phyloP scores from a whole-genome alignment of 495 filamentous ascomycete species.

The Gamarada debralockiae region DNA sequence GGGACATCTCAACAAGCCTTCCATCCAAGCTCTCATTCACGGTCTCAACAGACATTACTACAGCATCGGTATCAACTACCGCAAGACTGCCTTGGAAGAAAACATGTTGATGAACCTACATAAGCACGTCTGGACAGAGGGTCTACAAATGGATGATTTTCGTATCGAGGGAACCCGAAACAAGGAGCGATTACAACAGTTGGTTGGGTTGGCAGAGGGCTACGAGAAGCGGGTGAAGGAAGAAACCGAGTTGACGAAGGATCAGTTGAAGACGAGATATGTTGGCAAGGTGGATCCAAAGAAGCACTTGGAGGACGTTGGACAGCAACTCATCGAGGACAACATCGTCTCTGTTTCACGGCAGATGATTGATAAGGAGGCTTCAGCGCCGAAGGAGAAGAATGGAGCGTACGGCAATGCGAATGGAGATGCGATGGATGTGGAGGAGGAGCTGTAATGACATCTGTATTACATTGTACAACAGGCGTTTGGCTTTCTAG shows the following conservation, averaged over 20 bases:
- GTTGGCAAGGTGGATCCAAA: slow-evolving; percentile 98
- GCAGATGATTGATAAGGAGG: slow-evolving; percentile 99
- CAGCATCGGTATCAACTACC: slow-evolving; percentile 95
- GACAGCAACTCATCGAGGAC: slow-evolving; percentile 94
- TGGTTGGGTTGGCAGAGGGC: slow-evolving; percentile 86
- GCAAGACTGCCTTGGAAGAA: slow-evolving; percentile 96
- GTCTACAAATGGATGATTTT: slow-evolving; percentile 96
- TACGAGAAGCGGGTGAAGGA: slow-evolving; percentile 99
- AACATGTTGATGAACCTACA: slow-evolving; percentile 99
- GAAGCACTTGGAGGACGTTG: slow-evolving; percentile 97
- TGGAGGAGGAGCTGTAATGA: slow-evolving; percentile 53
- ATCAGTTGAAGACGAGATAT: slow-evolving; percentile 97
- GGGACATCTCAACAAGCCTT: slow-evolving; percentile 97
- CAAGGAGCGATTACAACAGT: slow-evolving; percentile 76
- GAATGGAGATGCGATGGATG: slow-evolving; percentile 43
- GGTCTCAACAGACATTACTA: slow-evolving; percentile 98
- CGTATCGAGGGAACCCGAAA: slow-evolving; percentile 76
- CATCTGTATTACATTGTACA: slow-evolving; percentile 24
- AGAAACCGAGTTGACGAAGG: slow-evolving; percentile 93
- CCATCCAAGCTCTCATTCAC: slow-evolving; percentile 98
- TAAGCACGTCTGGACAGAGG: slow-evolving; percentile 99
- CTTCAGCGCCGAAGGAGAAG: slow-evolving; percentile 57
- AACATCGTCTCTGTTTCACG: slow-evolving; percentile 95
- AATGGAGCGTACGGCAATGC: slow-evolving; percentile 21
- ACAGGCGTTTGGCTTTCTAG: slow-evolving; percentile 23